These are phyloP conservation scores for Phytophthora palmivora DNA, from an alignment of 352 stramenopile species.

Conservation along the genomic window DNA sequence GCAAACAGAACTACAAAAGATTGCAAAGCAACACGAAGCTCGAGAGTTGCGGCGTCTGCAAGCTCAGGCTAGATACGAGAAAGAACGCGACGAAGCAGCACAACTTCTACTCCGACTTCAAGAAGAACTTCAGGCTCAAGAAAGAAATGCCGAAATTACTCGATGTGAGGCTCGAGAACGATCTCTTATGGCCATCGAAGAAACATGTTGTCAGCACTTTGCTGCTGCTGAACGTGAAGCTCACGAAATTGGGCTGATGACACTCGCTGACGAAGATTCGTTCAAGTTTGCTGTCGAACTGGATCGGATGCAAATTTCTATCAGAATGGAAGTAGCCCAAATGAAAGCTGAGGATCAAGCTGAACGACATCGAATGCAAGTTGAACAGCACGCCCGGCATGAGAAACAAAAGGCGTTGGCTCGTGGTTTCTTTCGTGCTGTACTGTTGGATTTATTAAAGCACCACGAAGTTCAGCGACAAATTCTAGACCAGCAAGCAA, in stretches of 20 bases:
- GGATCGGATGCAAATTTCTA: conserved; percentile 2
- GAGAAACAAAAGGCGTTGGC: conserved; percentile 16
- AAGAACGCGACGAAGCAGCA: conserved; percentile 20
- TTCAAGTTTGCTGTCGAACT: conserved; percentile 1
- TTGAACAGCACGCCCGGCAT: conserved; percentile 15
- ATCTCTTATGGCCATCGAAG: conserved; percentile 24
- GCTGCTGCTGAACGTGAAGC: conserved; percentile 22
- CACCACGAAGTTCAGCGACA: conserved; percentile 26
- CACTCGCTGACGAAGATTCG: conserved; percentile 32
- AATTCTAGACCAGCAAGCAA: conserved; percentile 27
- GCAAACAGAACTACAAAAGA: conserved; percentile 11
- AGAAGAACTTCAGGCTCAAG: conserved; percentile 27
- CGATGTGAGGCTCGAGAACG: conserved; percentile 27
- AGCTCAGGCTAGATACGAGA: conserved; percentile 12
- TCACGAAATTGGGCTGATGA: conserved; percentile 12
- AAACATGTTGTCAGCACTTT: conserved; percentile 4
- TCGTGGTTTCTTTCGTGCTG: conserved; percentile 15
- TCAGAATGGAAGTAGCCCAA: conserved; percentile 3
- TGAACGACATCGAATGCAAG: conserved; percentile 25
- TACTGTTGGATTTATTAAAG: conserved; percentile 42
- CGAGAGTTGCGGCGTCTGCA: conserved; percentile 27
- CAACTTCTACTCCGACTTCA: conserved; percentile 25
- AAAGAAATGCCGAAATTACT: conserved; percentile 10
- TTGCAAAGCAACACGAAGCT: conserved; percentile 29
- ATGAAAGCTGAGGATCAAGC: conserved; percentile 35